These are phyloP conservation scores for Talaromyces nanjingensis DNA, from an alignment of 495 filamentous ascomycete species.

Conservation along the genomic window DNA sequence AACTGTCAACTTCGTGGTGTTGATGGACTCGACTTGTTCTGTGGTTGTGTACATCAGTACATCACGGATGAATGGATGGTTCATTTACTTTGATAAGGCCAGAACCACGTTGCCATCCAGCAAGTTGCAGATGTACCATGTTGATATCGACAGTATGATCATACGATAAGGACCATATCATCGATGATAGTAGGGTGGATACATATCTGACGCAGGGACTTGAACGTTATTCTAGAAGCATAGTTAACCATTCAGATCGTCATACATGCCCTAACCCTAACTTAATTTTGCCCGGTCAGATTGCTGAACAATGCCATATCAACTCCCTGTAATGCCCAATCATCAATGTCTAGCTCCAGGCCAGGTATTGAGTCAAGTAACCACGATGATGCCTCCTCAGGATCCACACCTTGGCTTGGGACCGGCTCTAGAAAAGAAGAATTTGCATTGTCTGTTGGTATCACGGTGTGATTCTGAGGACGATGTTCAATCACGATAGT, in stretches of 20 bases:
- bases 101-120: background rate
- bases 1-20: background rate
- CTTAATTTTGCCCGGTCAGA: conserved; percentile 1
- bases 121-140: background rate
- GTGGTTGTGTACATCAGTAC: background rate
- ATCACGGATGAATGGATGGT: background rate
- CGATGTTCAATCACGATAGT: conserved; percentile 16
- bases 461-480: background rate
- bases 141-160: background rate
- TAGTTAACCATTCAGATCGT: background rate
- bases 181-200: background rate
- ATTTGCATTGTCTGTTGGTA: background rate
- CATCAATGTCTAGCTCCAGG: conserved; percentile 12
- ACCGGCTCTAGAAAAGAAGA: background rate
- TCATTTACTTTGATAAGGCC: background rate
- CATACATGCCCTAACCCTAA: background rate
- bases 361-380: conserved; percentile 3
- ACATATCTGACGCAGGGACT: background rate
- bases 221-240: background rate
- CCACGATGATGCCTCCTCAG: background rate
- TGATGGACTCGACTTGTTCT: background rate
- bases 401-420: background rate
- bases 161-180: background rate
- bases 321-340: conserved; percentile 24
- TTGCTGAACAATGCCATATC: conserved; percentile 22